Conservation (phyloP, 2,329 filamentous ascomycete species). For the Claviceps arundinis region DNA sequence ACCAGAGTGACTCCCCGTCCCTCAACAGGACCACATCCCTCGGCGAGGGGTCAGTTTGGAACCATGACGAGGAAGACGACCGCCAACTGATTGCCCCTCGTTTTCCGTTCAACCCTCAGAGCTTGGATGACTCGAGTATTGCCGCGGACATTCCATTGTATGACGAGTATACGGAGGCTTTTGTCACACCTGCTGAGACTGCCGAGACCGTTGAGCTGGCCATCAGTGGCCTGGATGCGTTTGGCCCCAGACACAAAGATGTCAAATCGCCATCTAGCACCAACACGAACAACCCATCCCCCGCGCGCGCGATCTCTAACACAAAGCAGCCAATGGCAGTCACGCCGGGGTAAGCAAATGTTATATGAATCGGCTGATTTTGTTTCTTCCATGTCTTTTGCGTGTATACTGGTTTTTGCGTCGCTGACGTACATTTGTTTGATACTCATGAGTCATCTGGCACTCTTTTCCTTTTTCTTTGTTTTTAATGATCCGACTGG, state of each 20-base stretch:
- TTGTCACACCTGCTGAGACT: slow-evolving; percentile 36
- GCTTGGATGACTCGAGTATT: slow-evolving; percentile 23
- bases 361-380: slow-evolving; percentile 8
- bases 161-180: slow-evolving; percentile 33
- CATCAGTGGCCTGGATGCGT: slow-evolving; percentile 24
- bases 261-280: slow-evolving; percentile 38
- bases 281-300: slow-evolving; percentile 49
- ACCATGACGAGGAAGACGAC: slow-evolving; percentile 28
- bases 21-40: slow-evolving; percentile 20
- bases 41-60: slow-evolving; percentile 26
- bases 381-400: neutral
- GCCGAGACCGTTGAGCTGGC: slow-evolving; percentile 38
- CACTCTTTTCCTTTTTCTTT: neutral
- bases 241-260: slow-evolving; percentile 26
- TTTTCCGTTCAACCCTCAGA: neutral
- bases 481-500: neutral
- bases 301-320: slow-evolving; percentile 44
- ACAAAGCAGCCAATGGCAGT: slow-evolving; percentile 18
- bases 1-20: slow-evolving; percentile 18
- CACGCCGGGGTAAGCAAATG: slow-evolving; percentile 12
- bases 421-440: neutral
- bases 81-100: neutral
- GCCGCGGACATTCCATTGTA: slow-evolving; percentile 25
- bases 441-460: neutral
- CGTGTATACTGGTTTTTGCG: too few species aligned